Evolutionary conservation across 2,329 filamentous ascomycete genomes (phyloP), one percentile per base, ranked within the genome.

Genomic region (Periconia macrospinosa): DNA sequence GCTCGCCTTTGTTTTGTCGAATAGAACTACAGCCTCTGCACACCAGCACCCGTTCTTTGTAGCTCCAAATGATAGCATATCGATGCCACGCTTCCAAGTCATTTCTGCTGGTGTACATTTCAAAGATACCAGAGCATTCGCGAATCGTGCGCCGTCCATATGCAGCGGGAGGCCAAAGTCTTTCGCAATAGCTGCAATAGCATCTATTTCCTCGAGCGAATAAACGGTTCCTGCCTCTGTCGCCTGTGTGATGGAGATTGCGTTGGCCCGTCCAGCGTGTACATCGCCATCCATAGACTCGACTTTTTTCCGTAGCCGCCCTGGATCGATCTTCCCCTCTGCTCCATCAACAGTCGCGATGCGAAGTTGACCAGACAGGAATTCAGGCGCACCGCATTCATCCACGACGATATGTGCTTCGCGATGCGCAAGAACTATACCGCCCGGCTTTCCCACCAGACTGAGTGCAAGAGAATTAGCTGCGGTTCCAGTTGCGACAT

Each of bases 11-110:
- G 45, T 19, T 35, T 47, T 37, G n/a, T 47, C 45, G 17, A 47
- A 47, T 19, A 47, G 18, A 8, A 47, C 30, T 1, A 47, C 45
- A 9, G 45, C 45, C 30, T 47, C 45, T 35, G 45, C 45, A 9
- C 45, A 47, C 45, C 45, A 47, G 13, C 45, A 47, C 10, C 45
- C 45, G 30, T 47, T 47, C 45, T 47, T 47, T 13, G 45, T 47
- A 2, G 45, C 45, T 14, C 30, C 45, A 37, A 47, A 47, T 13
- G 45, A 47, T 14, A 47, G 30, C 45, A 46, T 46, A 17, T 46
- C 44, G 23, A 46, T 23, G 6, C 44, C 44, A 23, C 44, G 20
- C 27, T 46, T 46, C 44, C 44, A 46, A 3, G 44, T 46, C 44
- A 46, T 46, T 30, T 46, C 44, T 17, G 44, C 44, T 2, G 44